Base-by-base conservation (phyloP, 768 basidiomycete species). In the Amanita inopinata region DNA sequence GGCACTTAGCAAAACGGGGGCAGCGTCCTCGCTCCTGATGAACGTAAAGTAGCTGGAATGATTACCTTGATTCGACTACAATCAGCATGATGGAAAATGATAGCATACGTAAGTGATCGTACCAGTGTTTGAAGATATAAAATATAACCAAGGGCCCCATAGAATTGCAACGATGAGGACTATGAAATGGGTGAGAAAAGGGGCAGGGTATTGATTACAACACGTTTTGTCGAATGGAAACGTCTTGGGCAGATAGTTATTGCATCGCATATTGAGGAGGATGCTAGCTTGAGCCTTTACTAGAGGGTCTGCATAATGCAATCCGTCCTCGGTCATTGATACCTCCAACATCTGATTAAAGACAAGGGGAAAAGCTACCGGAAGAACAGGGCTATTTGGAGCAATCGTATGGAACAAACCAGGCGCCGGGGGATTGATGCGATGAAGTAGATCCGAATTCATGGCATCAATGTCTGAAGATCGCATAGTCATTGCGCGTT, bases 401-500 rank as follows among this genome's bases (percentile, higher is more conserved):
- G 56, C 40, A 28, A 63, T 44, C 30, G 61, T 54, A 17, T 52
- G 53, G 45, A 65, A 61, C 34, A 38, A 38, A 40, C 45, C 43
- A 30, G 48, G 46, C 12, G 49, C 46, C 30, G 60, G 53, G 34
- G 65, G 64, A 46, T 67, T 59, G 15, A 87, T 72, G 40, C 84
- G 76, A 54, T 87, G 83, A 46, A 67, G 69, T 38, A 92, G 69
- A 56, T 87, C 83, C 2, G 83, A 80, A 59, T 96, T 94, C 89
- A 96, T 92, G 30, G 83, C 85, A 52, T 89, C 83, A 43, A 93
- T 81, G 53, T 92, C 87, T 10, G 81, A 73, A 18, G 76, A 67
- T 43, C 74, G 74, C 68, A 96, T 84, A 7, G 79, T 81, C 19
- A 64, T 53, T 4, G 76, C 74, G 41, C 88, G 73, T 20, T 79